Percentiles rank a stretch among this genome's conserved stretches.
phyloP scores from a whole-genome alignment of 129 eudicot species.

The Escallonia herrerae region DNA sequence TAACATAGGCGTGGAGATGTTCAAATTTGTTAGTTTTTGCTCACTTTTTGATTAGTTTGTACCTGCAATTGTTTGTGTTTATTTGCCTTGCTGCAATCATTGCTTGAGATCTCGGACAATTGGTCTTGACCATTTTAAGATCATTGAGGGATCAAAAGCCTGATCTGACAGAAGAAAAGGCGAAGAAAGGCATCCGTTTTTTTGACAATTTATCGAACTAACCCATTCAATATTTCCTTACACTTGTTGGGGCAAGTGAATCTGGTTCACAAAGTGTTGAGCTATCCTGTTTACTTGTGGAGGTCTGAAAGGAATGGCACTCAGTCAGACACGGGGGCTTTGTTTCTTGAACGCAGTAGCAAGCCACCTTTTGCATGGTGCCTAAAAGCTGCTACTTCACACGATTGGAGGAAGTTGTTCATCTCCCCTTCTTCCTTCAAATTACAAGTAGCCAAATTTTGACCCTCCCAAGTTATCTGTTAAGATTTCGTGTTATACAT shows the following conservation, averaged over 20 bases:
- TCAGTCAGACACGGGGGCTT: constrained; percentile 46
- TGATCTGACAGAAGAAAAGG: too few species aligned
- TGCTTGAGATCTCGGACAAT: neutral
- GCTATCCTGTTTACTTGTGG: neutral
- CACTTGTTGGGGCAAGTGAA: neutral
- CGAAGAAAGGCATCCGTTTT: too few species aligned
- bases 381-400: constrained; percentile 33
- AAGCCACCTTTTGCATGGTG: constrained; percentile 44
- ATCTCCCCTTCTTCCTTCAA: constrained; percentile 10
- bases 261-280: neutral
- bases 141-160: too few species aligned
- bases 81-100: neutral
- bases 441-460: constrained; percentile 22
- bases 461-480: neutral
- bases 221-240: neutral
- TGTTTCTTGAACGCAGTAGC: constrained; percentile 1
- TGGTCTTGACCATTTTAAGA: too few species aligned
- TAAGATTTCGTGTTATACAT: neutral
- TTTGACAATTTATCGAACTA: too few species aligned
- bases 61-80: neutral
- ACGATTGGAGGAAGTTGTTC: constrained; percentile 29
- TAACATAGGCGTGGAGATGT: too few species aligned
- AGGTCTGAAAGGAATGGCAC: constrained; percentile 4
- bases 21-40: too few species aligned
- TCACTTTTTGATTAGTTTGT: neutral